Conservation (phyloP, 2,329 filamentous ascomycete genomes). For the Penicillium brevicompactum region DNA sequence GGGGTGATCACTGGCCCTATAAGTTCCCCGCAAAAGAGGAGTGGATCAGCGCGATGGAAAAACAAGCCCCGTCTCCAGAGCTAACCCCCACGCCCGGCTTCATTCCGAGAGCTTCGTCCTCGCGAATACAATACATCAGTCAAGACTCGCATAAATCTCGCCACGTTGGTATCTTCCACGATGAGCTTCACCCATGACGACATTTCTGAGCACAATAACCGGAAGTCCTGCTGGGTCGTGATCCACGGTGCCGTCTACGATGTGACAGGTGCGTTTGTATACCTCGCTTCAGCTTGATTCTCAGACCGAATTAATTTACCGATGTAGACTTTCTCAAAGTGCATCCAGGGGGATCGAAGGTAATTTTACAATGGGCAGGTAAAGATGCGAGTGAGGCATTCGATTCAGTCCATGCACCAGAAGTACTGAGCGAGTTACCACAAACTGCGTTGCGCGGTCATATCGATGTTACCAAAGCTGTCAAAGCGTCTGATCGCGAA, state of each 20-base stretch:
- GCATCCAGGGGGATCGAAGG: slow-evolving; percentile 37
- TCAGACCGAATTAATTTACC: background rate
- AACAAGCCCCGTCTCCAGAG: background rate
- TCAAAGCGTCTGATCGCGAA: background rate
- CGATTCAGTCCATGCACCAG: slow-evolving; percentile 36
- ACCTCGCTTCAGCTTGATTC: no score
- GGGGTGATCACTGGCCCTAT: background rate
- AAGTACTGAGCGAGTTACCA: slow-evolving; percentile 33
- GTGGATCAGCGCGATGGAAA: background rate
- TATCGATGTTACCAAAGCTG: slow-evolving; percentile 21
- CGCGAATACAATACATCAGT: background rate
- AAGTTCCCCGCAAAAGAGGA: background rate
- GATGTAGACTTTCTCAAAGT: slow-evolving; percentile 33
- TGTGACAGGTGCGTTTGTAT: slow-evolving; percentile 39
- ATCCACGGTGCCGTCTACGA: slow-evolving; percentile 56
- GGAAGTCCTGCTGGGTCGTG: slow-evolving; percentile 55
- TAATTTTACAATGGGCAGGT: slow-evolving; percentile 38
- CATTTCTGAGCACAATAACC: slow-evolving; percentile 52
- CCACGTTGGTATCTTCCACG: background rate
- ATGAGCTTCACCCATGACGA: slow-evolving; percentile 50
- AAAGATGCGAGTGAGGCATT: slow-evolving; percentile 40
- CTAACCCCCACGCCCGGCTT: background rate
- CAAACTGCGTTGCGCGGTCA: slow-evolving; percentile 26
- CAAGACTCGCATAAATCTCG: background rate
- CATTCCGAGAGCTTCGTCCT: background rate